Evolutionary conservation across 75 land plant species (phyloP).

Genomic region (Azolla pinnata): DNA sequence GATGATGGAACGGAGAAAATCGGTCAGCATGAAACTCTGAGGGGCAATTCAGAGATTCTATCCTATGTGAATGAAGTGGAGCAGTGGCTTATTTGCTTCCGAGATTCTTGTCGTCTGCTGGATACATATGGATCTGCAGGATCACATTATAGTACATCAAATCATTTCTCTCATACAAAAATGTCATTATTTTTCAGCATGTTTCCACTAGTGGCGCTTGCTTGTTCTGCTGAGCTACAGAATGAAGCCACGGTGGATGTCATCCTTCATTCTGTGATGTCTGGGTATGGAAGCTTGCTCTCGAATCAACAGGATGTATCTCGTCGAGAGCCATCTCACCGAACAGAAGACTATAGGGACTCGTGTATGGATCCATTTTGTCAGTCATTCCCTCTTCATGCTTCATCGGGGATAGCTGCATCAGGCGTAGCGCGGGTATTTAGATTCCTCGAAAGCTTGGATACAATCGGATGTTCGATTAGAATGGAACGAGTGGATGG

Average conservation of each 20-base stretch:
- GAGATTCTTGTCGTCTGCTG: not conserved
- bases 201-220: slow-evolving; percentile 1
- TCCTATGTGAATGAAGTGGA: no score
- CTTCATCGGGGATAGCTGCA: not conserved
- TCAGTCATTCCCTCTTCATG: not conserved
- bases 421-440: not conserved
- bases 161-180: no score
- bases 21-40: no score
- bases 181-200: not conserved
- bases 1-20: no score
- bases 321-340: slow-evolving; percentile 2
- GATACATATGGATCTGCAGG: no score
- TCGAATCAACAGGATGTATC: not conserved
- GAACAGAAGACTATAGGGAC: slow-evolving; percentile 4
- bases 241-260: not conserved
- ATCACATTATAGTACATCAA: no score
- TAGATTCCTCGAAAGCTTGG: slow-evolving; percentile 3
- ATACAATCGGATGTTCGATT: not conserved
- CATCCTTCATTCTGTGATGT: not conserved
- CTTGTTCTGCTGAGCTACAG: not conserved
- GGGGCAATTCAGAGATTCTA: no score
- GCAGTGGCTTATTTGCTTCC: slow-evolving; percentile 4
- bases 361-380: not conserved
- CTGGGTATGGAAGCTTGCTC: not conserved
- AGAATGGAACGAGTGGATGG: not conserved